Conservation (phyloP, 495 filamentous ascomycete genomes). For the Choiromyces venosus region DNA sequence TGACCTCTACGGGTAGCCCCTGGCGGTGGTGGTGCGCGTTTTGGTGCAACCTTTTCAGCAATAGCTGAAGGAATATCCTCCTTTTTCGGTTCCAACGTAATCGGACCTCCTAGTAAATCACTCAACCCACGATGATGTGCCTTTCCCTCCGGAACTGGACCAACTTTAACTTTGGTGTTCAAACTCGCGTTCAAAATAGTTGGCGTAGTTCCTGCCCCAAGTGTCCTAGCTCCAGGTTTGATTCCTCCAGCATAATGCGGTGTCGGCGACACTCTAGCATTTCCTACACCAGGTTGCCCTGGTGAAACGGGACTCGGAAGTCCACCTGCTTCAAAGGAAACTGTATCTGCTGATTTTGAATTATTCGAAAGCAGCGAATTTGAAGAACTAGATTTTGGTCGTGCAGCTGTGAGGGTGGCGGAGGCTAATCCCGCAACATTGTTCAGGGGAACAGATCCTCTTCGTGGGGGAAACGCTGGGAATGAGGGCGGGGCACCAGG, state of each 20-base stretch:
- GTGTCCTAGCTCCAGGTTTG: slow-evolving; percentile 27
- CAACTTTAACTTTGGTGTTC: not conserved
- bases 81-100: slow-evolving; percentile 20
- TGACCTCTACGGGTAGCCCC: slow-evolving; percentile 40
- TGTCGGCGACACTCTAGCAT: slow-evolving; percentile 4
- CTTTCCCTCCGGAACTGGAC: slow-evolving; percentile 14
- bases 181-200: slow-evolving; percentile 37
- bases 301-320: slow-evolving; percentile 9
- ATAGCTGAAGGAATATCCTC: slow-evolving; percentile 13
- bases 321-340: not conserved
- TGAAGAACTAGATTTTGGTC: slow-evolving; percentile 37
- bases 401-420: slow-evolving; percentile 20
- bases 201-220: slow-evolving; percentile 25
- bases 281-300: slow-evolving; percentile 6
- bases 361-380: slow-evolving; percentile 20
- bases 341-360: slow-evolving; percentile 14
- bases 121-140: slow-evolving; percentile 24
- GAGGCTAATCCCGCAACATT: slow-evolving; percentile 18
- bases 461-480: slow-evolving; percentile 37
- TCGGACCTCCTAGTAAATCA: slow-evolving; percentile 33
- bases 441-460: slow-evolving; percentile 38
- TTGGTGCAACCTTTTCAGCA: slow-evolving; percentile 26
- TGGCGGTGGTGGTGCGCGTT: slow-evolving; percentile 35
- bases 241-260: slow-evolving; percentile 24
- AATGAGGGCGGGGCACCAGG: slow-evolving; percentile 27